phyloP scores from a whole-genome alignment of 1,139 yeast genomes.

The Hemisphaericaspora subhashii region DNA sequence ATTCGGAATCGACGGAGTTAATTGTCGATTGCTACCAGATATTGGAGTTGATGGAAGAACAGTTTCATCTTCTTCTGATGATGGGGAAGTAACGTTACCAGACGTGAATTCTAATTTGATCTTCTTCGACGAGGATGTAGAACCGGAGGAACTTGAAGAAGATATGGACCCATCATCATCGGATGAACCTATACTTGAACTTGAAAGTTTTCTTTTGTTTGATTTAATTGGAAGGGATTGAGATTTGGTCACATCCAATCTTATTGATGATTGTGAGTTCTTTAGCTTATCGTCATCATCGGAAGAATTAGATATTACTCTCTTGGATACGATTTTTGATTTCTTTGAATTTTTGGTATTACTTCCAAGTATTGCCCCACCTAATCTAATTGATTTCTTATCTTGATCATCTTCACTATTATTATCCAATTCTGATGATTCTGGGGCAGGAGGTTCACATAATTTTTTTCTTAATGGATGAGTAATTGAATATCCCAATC shows the following conservation, averaged over 20 bases:
- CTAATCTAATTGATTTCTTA: constrained; percentile 12
- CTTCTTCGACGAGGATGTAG: constrained; percentile 9
- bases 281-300: constrained; percentile 6
- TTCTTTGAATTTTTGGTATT: constrained; percentile 4
- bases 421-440: constrained; percentile 4
- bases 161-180: constrained; percentile 17
- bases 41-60: background rate
- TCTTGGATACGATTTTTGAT: constrained; percentile 1
- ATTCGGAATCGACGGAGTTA: constrained; percentile 2
- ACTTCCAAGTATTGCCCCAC: constrained; percentile 17
- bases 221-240: background rate
- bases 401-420: constrained; percentile 5
- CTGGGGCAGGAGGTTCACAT: constrained; percentile 13
- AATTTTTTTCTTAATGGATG: constrained; percentile 45
- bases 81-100: constrained; percentile 32
- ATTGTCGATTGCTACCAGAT: background rate
- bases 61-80: constrained; percentile 24
- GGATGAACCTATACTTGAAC: constrained; percentile 16
- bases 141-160: background rate
- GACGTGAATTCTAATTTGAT: constrained; percentile 22
- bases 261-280: background rate
- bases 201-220: constrained; percentile 15
- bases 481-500: constrained; percentile 46
- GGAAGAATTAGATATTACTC: constrained; percentile 5
- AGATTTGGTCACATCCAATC: too few relatives aligned